A percentile compares a stretch with the other conserved stretches of the same genome.
Conservation (phyloP, 2,329 filamentous ascomycete genomes). For the Scedosporium apiospermum region DNA sequence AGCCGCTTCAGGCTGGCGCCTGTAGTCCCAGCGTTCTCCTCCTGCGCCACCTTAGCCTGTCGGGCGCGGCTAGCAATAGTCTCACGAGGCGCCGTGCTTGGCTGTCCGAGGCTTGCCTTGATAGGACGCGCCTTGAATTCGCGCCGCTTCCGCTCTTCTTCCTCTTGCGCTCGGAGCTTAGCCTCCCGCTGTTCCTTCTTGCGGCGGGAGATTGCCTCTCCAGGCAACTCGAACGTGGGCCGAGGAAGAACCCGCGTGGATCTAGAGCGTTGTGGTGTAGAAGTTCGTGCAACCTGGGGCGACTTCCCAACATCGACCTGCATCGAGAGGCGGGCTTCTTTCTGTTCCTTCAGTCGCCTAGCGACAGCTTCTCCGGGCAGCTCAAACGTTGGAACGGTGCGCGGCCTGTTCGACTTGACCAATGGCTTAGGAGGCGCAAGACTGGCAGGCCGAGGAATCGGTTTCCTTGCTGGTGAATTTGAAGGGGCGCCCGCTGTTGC, state of each 20-base stretch:
- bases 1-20: conserved; percentile 15
- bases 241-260: conserved; percentile 42
- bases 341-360: conserved; percentile 46
- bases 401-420: conserved; percentile 42
- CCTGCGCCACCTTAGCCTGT: conserved; percentile 30
- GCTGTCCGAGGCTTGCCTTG: conserved; percentile 30
- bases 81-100: conserved; percentile 39
- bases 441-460: conserved; percentile 26
- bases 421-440: conserved; percentile 35
- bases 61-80: conserved; percentile 49
- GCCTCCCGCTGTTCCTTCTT: conserved; percentile 48
- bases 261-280: conserved; percentile 26
- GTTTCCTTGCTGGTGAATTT: conserved; percentile 14
- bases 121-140: conserved; percentile 56
- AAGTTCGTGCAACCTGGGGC: not conserved
- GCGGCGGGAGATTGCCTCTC: conserved; percentile 47
- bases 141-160: conserved; percentile 49
- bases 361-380: conserved; percentile 54
- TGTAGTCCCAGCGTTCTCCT: conserved; percentile 14
- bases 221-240: conserved; percentile 52
- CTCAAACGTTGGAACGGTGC: conserved; percentile 48
- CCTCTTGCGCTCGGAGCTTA: conserved; percentile 45
- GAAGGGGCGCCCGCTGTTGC: conserved; percentile 16
- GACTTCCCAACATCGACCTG: conserved; percentile 14
- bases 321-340: conserved; percentile 41